A percentile compares a stretch with the other conserved stretches of the same genome.
Conservation (phyloP, 1,139 yeast species). For the Groenewaldozyma auringiensis region DNA sequence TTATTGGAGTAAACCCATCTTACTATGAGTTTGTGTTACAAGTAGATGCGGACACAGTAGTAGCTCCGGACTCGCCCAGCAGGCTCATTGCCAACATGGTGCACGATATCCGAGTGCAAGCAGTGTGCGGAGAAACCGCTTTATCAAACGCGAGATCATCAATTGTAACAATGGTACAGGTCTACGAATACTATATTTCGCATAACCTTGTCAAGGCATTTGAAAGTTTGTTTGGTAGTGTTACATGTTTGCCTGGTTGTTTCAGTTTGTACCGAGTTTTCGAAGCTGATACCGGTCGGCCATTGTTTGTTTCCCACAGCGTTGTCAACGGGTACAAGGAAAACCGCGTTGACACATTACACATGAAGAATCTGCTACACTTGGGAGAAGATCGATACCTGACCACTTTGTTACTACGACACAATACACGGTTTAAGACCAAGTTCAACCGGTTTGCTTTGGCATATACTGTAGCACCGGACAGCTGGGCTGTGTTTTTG, state of each 20-base stretch:
- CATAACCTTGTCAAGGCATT: constrained; percentile 38
- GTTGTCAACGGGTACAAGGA: constrained; percentile 33
- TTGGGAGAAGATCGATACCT: constrained; percentile 39
- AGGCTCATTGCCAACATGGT: constrained; percentile 33
- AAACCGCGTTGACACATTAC: constrained; percentile 36
- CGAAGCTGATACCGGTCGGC: constrained; percentile 33
- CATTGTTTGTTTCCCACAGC: constrained; percentile 35
- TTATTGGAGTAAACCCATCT: constrained; percentile 39
- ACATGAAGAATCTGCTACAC: constrained; percentile 36
- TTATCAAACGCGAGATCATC: constrained; percentile 34
- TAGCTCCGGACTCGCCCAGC: constrained; percentile 31
- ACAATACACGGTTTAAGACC: constrained; percentile 34
- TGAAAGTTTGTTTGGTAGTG: constrained; percentile 37
- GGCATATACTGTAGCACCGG: constrained; percentile 39
- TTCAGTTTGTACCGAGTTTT: constrained; percentile 35
- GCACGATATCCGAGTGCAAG: constrained; percentile 33
- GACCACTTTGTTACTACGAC: constrained; percentile 34
- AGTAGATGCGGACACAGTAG: constrained; percentile 40
- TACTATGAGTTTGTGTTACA: constrained; percentile 36
- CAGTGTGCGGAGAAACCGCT: constrained; percentile 39
- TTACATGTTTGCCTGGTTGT: constrained; percentile 40
- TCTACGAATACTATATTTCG: constrained; percentile 38
- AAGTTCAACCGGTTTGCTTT: constrained; percentile 35
- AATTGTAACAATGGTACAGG: constrained; percentile 38
- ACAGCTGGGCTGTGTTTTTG: constrained; percentile 35